Percentiles rank a stretch among this genome's conserved stretches.
phyloP scores from a whole-genome alignment of 371 early-diverging fungal species.

The Smittium culicis region DNA sequence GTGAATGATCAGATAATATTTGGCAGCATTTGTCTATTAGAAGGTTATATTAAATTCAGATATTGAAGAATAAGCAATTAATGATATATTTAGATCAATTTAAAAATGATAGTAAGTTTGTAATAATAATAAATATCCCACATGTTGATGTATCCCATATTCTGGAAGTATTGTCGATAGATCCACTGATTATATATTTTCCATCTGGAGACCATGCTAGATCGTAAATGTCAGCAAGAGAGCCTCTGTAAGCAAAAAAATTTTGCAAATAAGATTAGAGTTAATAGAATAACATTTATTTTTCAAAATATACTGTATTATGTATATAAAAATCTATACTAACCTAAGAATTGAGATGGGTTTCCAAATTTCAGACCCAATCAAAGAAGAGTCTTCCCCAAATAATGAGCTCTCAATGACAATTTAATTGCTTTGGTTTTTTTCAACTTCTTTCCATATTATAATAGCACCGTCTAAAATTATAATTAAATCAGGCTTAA shows the following conservation, averaged over 20 bases:
- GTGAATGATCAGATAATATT: slow-evolving; percentile 68
- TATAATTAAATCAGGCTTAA: no score
- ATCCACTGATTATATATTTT: slow-evolving; percentile 68
- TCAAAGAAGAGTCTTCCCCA: slow-evolving; percentile 17
- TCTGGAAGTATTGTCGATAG: slow-evolving; percentile 80
- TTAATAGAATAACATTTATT: not conserved
- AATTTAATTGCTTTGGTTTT: slow-evolving; percentile 10
- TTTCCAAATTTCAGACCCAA: slow-evolving; percentile 41
- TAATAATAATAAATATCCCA: not conserved
- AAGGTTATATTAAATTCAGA: no score
- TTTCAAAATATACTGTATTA: not conserved
- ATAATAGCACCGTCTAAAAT: slow-evolving; percentile 71
- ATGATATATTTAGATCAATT: no score
- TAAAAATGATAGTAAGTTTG: not conserved
- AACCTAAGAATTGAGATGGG: slow-evolving; percentile 33
- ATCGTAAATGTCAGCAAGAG: slow-evolving; percentile 75
- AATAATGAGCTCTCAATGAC: slow-evolving; percentile 29
- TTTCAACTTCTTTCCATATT: slow-evolving; percentile 42
- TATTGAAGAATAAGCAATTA: no score
- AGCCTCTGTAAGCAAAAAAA: slow-evolving; percentile 29
- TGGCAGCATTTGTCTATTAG: slow-evolving; percentile 54
- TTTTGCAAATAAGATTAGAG: not conserved
- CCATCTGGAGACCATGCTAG: slow-evolving; percentile 92
- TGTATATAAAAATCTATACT: slow-evolving; percentile 3
- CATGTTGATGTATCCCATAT: slow-evolving; percentile 61